Base-by-base conservation (phyloP, 2,329 filamentous ascomycete genomes). In the Aspergillus fumigatus region DNA sequence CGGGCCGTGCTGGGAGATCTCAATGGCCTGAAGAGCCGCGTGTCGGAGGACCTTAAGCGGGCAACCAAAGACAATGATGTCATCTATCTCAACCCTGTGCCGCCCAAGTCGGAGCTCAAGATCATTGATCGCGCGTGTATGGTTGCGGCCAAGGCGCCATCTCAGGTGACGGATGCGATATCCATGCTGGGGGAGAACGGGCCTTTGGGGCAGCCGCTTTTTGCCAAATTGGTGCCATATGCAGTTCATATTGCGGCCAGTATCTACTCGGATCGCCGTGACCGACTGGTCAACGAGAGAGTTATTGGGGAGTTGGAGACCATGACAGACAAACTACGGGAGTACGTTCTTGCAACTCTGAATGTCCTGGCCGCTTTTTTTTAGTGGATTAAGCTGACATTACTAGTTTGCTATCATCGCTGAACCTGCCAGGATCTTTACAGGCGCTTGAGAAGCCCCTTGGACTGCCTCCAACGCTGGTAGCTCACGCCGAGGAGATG, bases 51-150 rank as follows among this genome's bases (percentile, higher is more conserved):
- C 63, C 69, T 99, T 62, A 96, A 95, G 75, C 82, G 93, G 49
- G 92, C 93, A 0, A 93, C 97, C 71, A 95, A 90, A 72, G 94
- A 99, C 69, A 99, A 99, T 63, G 93, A 99, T 71, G 81, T 96
- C 65, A 97, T 99, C 17, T 99, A 97, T 70, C 79, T 97, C 2
- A 84, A 87, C 52, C 82, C 88, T 1, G 91, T 97, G 1, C 91
- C 93, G 2, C 85, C 91, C 10, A 97, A 97, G 67, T 85, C 90
- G 3, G 92, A 97, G 68, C 81, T 99, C 48, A 92, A 88, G 72
- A 84, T 87, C 3, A 83, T 99, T 5, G 92, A 95, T 58, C 84
- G 93, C 58, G 93, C 91, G 9, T 90, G 86, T 59, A 96, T 99
- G 93, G 93, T 95, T 0, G 78, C 86, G 14, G 80, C 90, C 1